Base-by-base conservation (phyloP, 1,284 basidiomycete genomes). In the Sporisorium iseilematis-ciliati region DNA sequence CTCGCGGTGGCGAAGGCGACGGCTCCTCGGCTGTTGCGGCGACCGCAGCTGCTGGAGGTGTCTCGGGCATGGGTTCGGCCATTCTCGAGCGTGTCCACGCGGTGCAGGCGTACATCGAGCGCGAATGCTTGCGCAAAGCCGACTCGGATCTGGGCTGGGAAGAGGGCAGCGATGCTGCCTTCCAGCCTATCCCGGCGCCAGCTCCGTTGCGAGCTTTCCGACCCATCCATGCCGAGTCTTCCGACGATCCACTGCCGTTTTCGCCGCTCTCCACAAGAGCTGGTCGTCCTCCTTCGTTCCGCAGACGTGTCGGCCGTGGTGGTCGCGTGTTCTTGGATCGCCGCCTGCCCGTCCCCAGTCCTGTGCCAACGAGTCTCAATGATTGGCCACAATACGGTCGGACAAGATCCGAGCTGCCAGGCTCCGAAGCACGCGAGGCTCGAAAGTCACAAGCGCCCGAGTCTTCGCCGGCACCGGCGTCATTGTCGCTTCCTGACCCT, bases 41-140 rank as follows among this genome's bases (percentile, higher is more conserved):
- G 2, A 53, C 69, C 12, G 70, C 75, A 31, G 53, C 58, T 6
- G 67, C 65, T 1, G 50, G 58, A 8, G 79, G 70, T 14, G 62
- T 63, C 4, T 65, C 61, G 7, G 93, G 88, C 92, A 94, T 81
- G 56, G 80, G 81, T 16, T 71, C 80, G 10, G 81, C 76, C 16
- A 80, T 85, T 35, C 60, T 82, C 55, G 82, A 84, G 56, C 78
- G 82, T 33, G 78, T 83, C 2, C 70, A 77, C 40, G 75, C 80
- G 11, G 79, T 84, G 1, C 82, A 84, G 55, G 69, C 77, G 7
- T 84, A 80, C 56, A 81, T 84, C 71, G 83, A 84, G 57, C 76
- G 80, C 41, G 83, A 84, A 61, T 79, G 77, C 45, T 29, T 69
- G 20, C 65, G 73, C 45, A 82, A 79, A 53, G 66, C 75, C 45